Evolutionary conservation across 2,329 filamentous ascomycete species (phyloP).

Genomic region (Simplicillium sp.): DNA sequence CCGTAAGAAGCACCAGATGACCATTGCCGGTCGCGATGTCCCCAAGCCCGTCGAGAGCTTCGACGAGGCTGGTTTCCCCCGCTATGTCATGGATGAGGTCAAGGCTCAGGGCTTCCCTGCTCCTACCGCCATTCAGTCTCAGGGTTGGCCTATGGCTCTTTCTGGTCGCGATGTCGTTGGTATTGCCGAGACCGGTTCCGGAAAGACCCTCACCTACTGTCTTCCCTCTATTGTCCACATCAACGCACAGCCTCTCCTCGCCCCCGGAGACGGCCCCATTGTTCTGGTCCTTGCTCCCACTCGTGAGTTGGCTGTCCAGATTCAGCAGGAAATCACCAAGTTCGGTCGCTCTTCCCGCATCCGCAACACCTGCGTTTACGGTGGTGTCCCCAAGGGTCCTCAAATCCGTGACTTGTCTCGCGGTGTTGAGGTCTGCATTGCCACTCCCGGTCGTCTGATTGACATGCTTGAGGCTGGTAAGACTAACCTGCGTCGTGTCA

Average conservation of each 20-base stretch:
- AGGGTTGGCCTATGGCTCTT: slow-evolving; percentile 98
- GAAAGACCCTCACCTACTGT: slow-evolving; percentile 98
- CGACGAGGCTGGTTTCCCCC: slow-evolving; percentile 93
- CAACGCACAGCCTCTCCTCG: slow-evolving; percentile 94
- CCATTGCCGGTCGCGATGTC: slow-evolving; percentile 68
- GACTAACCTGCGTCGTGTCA: slow-evolving; percentile 95
- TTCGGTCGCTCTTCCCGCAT: slow-evolving; percentile 97
- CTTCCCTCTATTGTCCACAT: slow-evolving; percentile 98
- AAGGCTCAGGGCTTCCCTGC: slow-evolving; percentile 94
- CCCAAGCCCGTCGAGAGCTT: slow-evolving; percentile 95
- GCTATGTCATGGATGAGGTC: slow-evolving; percentile 96
- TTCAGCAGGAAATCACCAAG: slow-evolving; percentile 97
- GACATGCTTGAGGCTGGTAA: slow-evolving; percentile 98
- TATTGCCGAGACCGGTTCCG: slow-evolving; percentile 98
- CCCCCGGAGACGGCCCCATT: slow-evolving; percentile 91
- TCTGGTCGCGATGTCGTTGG: slow-evolving; percentile 96
- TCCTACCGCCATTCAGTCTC: slow-evolving; percentile 93
- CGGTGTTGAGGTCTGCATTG: slow-evolving; percentile 97
- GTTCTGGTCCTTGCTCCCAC: slow-evolving; percentile 93
- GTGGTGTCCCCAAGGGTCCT: slow-evolving; percentile 94
- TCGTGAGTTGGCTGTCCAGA: slow-evolving; percentile 95
- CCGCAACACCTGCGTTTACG: slow-evolving; percentile 97
- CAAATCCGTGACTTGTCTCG: slow-evolving; percentile 92
- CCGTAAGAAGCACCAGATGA: slow-evolving; percentile 76
- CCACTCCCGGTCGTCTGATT: slow-evolving; percentile 93